Base-by-base conservation (phyloP, 1,284 basidiomycete genomes). In the Cystobasidium slooffiae region DNA sequence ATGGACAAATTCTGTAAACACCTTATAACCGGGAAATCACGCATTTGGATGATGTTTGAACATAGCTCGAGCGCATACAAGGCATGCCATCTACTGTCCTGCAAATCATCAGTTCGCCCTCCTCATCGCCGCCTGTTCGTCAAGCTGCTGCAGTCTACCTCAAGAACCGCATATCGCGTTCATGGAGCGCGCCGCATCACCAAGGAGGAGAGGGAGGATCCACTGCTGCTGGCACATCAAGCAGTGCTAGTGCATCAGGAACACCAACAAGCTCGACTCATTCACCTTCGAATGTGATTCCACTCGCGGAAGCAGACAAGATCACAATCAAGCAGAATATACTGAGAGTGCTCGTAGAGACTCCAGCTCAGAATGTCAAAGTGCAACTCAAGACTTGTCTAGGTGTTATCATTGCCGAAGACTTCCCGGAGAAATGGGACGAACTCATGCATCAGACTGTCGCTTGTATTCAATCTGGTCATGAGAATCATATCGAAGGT, bases 391-490 rank as follows among this genome's bases (percentile, higher is more conserved):
- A 88, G 1, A 87, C 85, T 62, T 87, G 87, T 0, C 85, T 93
- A 80, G 90, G 91, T 80, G 87, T 86, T 47, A 84, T 92, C 70
- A 86, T 92, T 64, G 84, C 87, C 6, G 84, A 87, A 77, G 91
- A 94, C 82, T 92, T 90, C 79, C 91, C 92, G 0, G 86, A 88
- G 2, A 84, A 86, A 55, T 94, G 92, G 92, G 86, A 89, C 0
- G 84, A 82, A 0, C 83, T 93, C 16, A 81, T 90, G 37, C 85
- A 85, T 12, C 87, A 87, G 62, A 86, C 92, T 77, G 9, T 73
- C 18, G 18, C 47, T 18, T 69, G 59, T 43, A 63, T 75, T 14
- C 82, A 80, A 2, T 91, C 90, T 77, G 84, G 84, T 43, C 85
- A 90, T 51, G 86, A 91, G 39, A 84, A 86, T 43, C 87, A 92